These are phyloP conservation scores for Ustilago nuda DNA, from an alignment of 1,284 basidiomycete species.

Conservation along the genomic window DNA sequence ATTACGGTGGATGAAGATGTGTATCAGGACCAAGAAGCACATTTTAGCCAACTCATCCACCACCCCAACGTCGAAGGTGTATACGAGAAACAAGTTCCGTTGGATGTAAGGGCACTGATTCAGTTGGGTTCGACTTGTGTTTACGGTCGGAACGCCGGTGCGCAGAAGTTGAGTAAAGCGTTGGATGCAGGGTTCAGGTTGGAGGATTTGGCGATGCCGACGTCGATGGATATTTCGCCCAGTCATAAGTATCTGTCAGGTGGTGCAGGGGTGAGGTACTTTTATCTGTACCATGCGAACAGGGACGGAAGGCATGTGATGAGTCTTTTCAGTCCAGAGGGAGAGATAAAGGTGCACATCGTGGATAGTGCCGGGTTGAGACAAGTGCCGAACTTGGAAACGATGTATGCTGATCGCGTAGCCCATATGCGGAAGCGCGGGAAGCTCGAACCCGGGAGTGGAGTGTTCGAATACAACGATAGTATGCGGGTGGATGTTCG, in stretches of 20 bases:
- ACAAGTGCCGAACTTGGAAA: slow-evolving; percentile 82
- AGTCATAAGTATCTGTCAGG: slow-evolving; percentile 79
- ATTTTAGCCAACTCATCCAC: slow-evolving; percentile 91
- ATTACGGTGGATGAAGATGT: slow-evolving; percentile 85
- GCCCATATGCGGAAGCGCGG: slow-evolving; percentile 66
- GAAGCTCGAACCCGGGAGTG: slow-evolving; percentile 45
- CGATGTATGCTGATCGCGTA: slow-evolving; percentile 78
- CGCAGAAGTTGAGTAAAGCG: slow-evolving; percentile 82
- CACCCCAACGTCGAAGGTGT: slow-evolving; percentile 95
- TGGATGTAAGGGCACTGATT: slow-evolving; percentile 84
- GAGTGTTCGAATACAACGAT: slow-evolving; percentile 77
- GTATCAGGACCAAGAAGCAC: slow-evolving; percentile 85
- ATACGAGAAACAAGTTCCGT: slow-evolving; percentile 91
- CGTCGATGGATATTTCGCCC: slow-evolving; percentile 43
- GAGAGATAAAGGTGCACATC: slow-evolving; percentile 78
- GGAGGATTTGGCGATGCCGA: slow-evolving; percentile 74
- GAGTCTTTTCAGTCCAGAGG: slow-evolving; percentile 80
- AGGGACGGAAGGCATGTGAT: slow-evolving; percentile 87
- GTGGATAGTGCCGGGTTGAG: slow-evolving; percentile 88
- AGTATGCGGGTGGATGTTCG: slow-evolving; percentile 78
- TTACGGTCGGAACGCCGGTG: slow-evolving; percentile 73
- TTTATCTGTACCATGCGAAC: slow-evolving; percentile 90
- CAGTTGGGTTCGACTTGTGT: slow-evolving; percentile 86
- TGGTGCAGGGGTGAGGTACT: slow-evolving; percentile 80
- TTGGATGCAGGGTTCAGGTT: slow-evolving; percentile 87